Evolutionary conservation across 495 filamentous ascomycete species (phyloP).

Genomic region (Entonaema liquescens): DNA sequence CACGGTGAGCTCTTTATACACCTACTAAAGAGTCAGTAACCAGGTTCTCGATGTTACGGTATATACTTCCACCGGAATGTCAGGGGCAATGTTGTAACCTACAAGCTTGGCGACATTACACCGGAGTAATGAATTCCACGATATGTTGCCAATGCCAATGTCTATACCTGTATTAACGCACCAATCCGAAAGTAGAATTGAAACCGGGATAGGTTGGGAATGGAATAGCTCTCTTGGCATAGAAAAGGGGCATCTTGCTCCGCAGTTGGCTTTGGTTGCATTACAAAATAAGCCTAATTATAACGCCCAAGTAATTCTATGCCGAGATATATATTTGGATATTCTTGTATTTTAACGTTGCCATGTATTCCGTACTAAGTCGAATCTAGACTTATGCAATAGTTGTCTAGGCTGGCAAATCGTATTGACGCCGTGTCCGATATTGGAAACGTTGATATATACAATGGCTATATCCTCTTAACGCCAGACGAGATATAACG

Average conservation of each 20-base stretch:
- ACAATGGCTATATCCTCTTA: not conserved
- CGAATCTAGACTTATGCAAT: no score
- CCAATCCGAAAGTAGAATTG: constrained; percentile 5
- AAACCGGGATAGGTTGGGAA: not conserved
- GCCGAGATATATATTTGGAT: no score
- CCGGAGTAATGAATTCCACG: constrained; percentile 32
- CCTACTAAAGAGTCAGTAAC: not conserved
- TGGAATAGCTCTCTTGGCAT: constrained; percentile 12
- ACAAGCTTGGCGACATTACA: constrained; percentile 18
- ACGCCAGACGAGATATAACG: not conserved
- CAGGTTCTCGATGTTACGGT: not conserved
- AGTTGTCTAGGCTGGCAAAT: no score
- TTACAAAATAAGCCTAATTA: constrained; percentile 7
- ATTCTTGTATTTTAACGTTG: no score
- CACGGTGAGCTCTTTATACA: constrained; percentile 6
- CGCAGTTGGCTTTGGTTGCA: constrained; percentile 13
- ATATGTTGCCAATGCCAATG: constrained; percentile 16
- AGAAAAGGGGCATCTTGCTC: constrained; percentile 1
- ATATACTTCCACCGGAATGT: not conserved
- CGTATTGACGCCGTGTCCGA: not conserved
- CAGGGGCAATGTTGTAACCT: constrained; percentile 14
- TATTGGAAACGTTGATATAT: not conserved
- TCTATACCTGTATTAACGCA: constrained; percentile 4
- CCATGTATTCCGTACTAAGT: no score
- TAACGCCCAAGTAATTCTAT: not conserved